Conservation (phyloP, 805 yeast species). For the Myxozyma neotropica region DNA sequence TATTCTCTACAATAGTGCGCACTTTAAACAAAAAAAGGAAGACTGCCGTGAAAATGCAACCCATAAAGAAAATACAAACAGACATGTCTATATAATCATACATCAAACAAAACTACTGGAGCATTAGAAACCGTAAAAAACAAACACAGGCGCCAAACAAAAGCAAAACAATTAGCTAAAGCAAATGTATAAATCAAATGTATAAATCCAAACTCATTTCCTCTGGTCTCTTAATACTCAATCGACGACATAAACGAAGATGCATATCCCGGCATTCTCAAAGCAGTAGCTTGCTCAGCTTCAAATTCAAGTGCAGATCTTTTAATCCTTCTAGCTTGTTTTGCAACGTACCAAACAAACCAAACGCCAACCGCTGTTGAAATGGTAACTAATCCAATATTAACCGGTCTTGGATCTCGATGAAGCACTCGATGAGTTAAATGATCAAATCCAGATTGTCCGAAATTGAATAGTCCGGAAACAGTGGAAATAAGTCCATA, state of each 20-base stretch:
- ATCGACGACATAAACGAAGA: constrained; percentile 11
- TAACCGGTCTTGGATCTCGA: constrained; percentile 81
- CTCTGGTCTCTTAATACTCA: constrained; percentile 1
- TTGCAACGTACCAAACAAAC: constrained; percentile 45
- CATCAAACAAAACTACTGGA: too few relatives aligned
- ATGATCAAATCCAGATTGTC: constrained; percentile 69
- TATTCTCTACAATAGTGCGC: too few relatives aligned
- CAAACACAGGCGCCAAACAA: background rate
- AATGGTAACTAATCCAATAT: constrained; percentile 54
- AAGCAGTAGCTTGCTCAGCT: constrained; percentile 60
- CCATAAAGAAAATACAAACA: too few relatives aligned
- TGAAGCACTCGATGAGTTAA: constrained; percentile 67
- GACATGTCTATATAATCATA: too few relatives aligned
- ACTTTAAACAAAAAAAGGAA: too few relatives aligned
- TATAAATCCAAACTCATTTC: background rate
- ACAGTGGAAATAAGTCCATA: constrained; percentile 84
- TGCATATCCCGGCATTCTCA: constrained; percentile 40
- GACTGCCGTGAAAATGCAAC: too few relatives aligned
- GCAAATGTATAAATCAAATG: background rate
- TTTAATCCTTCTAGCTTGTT: constrained; percentile 49
- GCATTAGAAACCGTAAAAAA: too few relatives aligned
- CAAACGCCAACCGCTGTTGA: constrained; percentile 57
- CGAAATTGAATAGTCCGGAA: constrained; percentile 77
- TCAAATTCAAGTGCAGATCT: constrained; percentile 61
- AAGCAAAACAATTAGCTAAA: background rate